Evolutionary conservation across 768 basidiomycete genomes (phyloP), one percentile per base, ranked within the genome.

Genomic region (Agrocybe chaxingu): DNA sequence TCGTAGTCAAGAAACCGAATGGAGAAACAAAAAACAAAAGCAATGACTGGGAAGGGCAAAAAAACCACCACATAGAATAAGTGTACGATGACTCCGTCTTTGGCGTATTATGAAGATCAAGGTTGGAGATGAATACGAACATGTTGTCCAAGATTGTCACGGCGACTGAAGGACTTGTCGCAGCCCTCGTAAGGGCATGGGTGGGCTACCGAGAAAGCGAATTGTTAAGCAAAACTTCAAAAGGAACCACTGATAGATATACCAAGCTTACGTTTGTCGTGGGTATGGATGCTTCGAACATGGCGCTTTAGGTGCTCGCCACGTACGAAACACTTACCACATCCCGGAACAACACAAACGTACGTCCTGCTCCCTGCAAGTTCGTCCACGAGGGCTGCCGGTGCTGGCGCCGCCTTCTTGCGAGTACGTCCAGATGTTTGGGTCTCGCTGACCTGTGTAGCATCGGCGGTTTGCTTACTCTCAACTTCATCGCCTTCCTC

Each of bases 301-400:
- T 92, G 91, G 24, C 91, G 71, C 68, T 91, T 90, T 50, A 94
- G 70, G 65, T 93, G 91, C 57, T 92, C 89, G 1, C 84, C 80
- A 2, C 91, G 74, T 34, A 80, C 80, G 59, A 94, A 94, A 50
- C 84, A 83, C 70, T 91, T 91, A 12, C 81, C 82, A 57, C 91
- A 93, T 1, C 80, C 87, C 0, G 78, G 70, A 0, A 87, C 87
- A 13, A 74, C 72, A 64, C 90, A 92, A 52, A 79, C 72, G 64
- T 82, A 86, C 29, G 77, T 73, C 42, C 87, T 70, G 57, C 68
- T 57, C n/a, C 59, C 60, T 1, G 47, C 46, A 16, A 56, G 37
- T 24, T 57, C 57, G 24, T 62, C 60, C 6, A 46, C 34, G 2
- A 58, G 47, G 8, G 54, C 37, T 29, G 56, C 31, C 31, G 35